A percentile compares a stretch with the other conserved stretches of the same genome.
phyloP scores from a whole-genome alignment of 2,329 filamentous ascomycete genomes.

The Blastomyces gilchristii region DNA sequence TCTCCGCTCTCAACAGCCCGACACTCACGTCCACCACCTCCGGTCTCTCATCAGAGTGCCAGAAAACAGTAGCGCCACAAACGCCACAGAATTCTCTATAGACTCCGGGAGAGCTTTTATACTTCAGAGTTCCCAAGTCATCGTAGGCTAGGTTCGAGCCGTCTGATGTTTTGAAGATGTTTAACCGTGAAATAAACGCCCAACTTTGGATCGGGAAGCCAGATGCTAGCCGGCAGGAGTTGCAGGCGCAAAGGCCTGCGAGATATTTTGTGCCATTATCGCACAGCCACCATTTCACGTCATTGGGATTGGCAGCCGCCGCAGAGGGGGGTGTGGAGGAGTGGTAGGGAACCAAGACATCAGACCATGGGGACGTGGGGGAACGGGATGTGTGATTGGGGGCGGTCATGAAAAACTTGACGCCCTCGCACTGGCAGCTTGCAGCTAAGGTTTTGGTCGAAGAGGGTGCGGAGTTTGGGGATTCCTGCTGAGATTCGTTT shows the following conservation, averaged over 20 bases:
- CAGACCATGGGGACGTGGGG: slow-evolving; percentile 42
- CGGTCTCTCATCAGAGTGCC: slow-evolving; percentile 45
- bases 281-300: slow-evolving; percentile 53
- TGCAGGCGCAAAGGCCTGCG: slow-evolving; percentile 52
- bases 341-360: slow-evolving; percentile 44
- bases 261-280: slow-evolving; percentile 42
- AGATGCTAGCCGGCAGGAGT: slow-evolving; percentile 49
- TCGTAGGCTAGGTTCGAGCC: slow-evolving; percentile 28
- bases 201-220: slow-evolving; percentile 57
- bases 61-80: slow-evolving; percentile 58
- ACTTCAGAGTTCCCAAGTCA: slow-evolving; percentile 40
- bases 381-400: slow-evolving; percentile 41
- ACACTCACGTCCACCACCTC: slow-evolving; percentile 54
- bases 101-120: slow-evolving; percentile 45
- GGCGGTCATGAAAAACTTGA: slow-evolving; percentile 48
- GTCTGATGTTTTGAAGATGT: slow-evolving; percentile 41
- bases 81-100: slow-evolving; percentile 50
- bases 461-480: not conserved
- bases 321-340: slow-evolving; percentile 19
- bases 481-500: not conserved
- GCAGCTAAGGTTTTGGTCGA: slow-evolving; percentile 19
- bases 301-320: slow-evolving; percentile 33
- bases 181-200: slow-evolving; percentile 53
- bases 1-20: slow-evolving; percentile 44
- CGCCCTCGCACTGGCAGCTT: slow-evolving; percentile 45